Conservation (phyloP, 140 eudicot genomes). For the Oenanthe javanica region DNA sequence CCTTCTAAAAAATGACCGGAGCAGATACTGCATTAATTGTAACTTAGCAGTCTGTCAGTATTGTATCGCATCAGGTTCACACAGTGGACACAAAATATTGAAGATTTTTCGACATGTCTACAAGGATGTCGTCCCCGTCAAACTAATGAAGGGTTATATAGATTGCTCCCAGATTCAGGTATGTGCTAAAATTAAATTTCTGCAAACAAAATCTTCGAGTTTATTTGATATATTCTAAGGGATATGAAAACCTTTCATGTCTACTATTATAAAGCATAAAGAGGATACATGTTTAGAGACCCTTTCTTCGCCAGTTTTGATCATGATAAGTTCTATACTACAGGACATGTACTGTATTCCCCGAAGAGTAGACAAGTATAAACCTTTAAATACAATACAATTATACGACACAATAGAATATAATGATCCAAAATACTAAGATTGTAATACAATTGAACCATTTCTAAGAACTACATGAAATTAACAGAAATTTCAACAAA, state of each 20-base stretch:
- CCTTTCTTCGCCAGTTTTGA: background rate
- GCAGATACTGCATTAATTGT: conserved; percentile 47
- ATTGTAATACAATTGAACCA: background rate
- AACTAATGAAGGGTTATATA: conserved; percentile 25
- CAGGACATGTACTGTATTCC: background rate
- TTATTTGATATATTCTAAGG: background rate
- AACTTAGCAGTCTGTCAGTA: conserved; percentile 31
- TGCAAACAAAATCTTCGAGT: background rate
- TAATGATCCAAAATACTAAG: background rate
- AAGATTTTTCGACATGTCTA: conserved; percentile 46
- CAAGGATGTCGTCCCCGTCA: conserved; percentile 43
- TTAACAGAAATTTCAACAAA: background rate
- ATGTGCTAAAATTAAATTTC: background rate
- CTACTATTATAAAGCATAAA: background rate
- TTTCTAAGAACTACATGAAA: background rate
- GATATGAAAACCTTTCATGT: background rate
- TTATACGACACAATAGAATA: background rate
- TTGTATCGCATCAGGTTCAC: conserved; percentile 33
- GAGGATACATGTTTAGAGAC: background rate
- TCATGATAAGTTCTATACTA: background rate
- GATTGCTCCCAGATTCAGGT: conserved; percentile 55
- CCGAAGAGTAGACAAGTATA: background rate
- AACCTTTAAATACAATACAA: background rate
- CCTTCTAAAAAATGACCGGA: conserved; percentile 16
- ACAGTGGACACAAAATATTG: conserved; percentile 30